These are phyloP conservation scores for Auriscalpium microsporum DNA, from an alignment of 768 basidiomycete species.

Conservation along the genomic window DNA sequence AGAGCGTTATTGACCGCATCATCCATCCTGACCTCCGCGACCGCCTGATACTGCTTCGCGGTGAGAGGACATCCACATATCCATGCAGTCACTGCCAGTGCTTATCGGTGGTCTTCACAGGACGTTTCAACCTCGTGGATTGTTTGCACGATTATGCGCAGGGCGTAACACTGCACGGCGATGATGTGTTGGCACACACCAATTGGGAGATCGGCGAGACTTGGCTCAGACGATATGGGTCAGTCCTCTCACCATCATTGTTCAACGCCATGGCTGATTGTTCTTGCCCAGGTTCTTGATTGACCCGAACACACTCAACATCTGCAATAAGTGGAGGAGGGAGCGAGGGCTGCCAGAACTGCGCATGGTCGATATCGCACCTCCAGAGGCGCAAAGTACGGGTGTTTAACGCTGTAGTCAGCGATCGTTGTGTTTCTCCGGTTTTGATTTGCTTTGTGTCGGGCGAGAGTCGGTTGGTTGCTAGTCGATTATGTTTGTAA, in stretches of 20 bases:
- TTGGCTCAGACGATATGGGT: slow-evolving; percentile 83
- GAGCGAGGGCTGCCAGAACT: slow-evolving; percentile 75
- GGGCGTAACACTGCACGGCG: slow-evolving; percentile 73
- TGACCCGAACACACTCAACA: slow-evolving; percentile 58
- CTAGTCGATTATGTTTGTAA: too few relatives aligned
- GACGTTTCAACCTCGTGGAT: slow-evolving; percentile 72
- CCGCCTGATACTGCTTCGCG: slow-evolving; percentile 81
- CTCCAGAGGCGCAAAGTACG: slow-evolving; percentile 3
- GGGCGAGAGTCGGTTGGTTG: too few relatives aligned
- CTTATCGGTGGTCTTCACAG: slow-evolving; percentile 29
- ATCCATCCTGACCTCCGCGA: slow-evolving; percentile 87
- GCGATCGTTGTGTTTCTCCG: too few relatives aligned
- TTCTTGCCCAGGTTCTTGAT: slow-evolving; percentile 57
- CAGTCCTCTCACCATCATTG: slow-evolving; percentile 17
- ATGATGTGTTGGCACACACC: slow-evolving; percentile 81
- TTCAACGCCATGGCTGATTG: background rate
- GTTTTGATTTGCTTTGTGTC: too few relatives aligned
- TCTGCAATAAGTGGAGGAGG: slow-evolving; percentile 82
- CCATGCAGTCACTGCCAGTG: slow-evolving; percentile 3
- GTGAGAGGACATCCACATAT: slow-evolving; percentile 30
- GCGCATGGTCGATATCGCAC: slow-evolving; percentile 42
- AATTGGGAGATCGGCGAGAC: slow-evolving; percentile 87
- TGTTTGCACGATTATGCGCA: slow-evolving; percentile 66
- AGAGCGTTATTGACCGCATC: slow-evolving; percentile 85
- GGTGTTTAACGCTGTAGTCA: too few relatives aligned